Evolutionary conservation across 345 rosid species (phyloP).

Genomic region (Kandelia obovata): DNA sequence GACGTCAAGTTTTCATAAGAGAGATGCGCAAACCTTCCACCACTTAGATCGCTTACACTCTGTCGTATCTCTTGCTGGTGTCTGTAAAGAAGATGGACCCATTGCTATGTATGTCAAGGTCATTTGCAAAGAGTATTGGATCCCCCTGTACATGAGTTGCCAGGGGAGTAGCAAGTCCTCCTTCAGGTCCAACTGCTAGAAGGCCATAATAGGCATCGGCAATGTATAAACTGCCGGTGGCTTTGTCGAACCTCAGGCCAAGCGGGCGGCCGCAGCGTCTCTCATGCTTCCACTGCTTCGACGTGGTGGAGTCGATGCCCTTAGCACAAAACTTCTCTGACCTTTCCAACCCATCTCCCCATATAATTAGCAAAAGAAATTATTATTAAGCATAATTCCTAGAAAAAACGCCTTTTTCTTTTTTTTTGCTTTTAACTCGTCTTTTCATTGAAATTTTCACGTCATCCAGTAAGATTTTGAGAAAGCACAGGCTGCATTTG

Average conservation of each 20-base stretch:
- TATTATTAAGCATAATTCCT: background rate
- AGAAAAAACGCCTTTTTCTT: background rate
- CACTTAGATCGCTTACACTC: conserved; percentile 51
- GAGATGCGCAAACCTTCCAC: background rate
- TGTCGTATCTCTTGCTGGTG: conserved; percentile 82
- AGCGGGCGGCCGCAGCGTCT: conserved; percentile 80
- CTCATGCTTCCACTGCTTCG: conserved; percentile 93
- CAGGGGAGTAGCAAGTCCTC: conserved; percentile 75
- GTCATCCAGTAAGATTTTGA: background rate
- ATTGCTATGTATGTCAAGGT: conserved; percentile 74
- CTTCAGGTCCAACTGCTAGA: conserved; percentile 72
- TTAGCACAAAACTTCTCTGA: conserved; percentile 63
- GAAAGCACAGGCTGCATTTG: background rate
- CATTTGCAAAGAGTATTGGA: conserved; percentile 87
- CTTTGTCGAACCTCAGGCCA: conserved; percentile 69
- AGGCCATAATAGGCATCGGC: conserved; percentile 96
- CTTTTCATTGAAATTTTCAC: background rate
- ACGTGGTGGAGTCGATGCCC: conserved; percentile 83
- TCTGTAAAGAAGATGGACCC: conserved; percentile 95
- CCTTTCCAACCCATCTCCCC: conserved; percentile 42
- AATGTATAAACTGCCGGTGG: conserved; percentile 61
- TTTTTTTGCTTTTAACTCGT: background rate
- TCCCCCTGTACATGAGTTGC: conserved; percentile 66
- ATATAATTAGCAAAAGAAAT: conserved; percentile 6
- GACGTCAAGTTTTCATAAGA: background rate